These are phyloP conservation scores for Zizania palustris DNA, from an alignment of 202 grass and related monocot species.

Conservation along the genomic window DNA sequence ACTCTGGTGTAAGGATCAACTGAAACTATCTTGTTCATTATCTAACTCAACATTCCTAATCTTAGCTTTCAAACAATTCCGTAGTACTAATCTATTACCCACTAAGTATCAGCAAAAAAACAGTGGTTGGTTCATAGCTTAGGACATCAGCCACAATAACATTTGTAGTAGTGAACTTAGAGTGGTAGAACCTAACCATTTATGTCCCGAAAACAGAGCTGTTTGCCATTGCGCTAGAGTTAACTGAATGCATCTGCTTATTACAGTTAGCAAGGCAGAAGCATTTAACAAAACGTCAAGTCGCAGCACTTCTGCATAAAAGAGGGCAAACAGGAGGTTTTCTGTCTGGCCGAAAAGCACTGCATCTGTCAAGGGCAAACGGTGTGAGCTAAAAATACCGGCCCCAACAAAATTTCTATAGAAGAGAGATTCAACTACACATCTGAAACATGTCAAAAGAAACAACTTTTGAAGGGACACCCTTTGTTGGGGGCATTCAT, in stretches of 20 bases:
- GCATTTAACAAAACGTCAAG: constrained; percentile 1
- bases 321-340: neutral
- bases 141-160: too few relatives aligned
- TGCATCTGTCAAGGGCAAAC: constrained; percentile 29
- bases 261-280: constrained; percentile 15
- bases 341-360: neutral
- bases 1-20: too few relatives aligned
- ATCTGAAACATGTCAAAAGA: constrained; percentile 25
- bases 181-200: too few relatives aligned
- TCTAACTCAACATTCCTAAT: too few relatives aligned
- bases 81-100: too few relatives aligned
- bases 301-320: neutral
- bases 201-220: too few relatives aligned
- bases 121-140: too few relatives aligned
- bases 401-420: constrained; percentile 24
- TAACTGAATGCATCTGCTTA: neutral
- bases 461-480: constrained; percentile 22
- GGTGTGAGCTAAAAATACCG: constrained; percentile 16
- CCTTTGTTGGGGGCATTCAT: constrained; percentile 31
- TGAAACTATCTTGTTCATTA: too few relatives aligned
- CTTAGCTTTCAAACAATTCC: too few relatives aligned
- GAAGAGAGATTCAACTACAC: constrained; percentile 36
- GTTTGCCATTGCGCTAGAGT: too few relatives aligned
- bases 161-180: too few relatives aligned
- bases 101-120: too few relatives aligned